Percentiles rank a stretch among this genome's conserved stretches.
Conservation (phyloP, 2,329 filamentous ascomycete genomes). For the Colletotrichum sp. region DNA sequence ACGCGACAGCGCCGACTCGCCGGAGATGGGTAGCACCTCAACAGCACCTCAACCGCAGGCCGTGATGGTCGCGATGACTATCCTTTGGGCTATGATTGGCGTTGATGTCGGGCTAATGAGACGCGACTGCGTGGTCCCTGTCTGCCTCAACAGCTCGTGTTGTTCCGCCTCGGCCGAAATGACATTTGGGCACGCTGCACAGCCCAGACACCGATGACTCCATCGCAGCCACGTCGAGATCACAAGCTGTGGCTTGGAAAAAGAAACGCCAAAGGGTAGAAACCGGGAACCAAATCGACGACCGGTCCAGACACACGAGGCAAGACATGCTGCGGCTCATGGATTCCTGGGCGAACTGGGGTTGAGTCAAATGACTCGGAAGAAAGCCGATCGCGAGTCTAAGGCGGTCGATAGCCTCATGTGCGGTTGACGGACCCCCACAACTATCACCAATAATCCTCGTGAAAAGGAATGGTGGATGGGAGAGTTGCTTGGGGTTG, state of each 20-base stretch:
- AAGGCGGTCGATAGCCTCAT: slow-evolving; percentile 11
- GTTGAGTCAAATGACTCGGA: neutral
- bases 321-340: neutral
- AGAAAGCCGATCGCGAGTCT: neutral
- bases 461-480: neutral
- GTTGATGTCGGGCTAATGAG: neutral
- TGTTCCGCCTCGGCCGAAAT: neutral
- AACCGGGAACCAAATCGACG: neutral
- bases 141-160: neutral
- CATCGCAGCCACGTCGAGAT: neutral
- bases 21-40: neutral
- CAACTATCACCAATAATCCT: neutral
- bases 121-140: neutral
- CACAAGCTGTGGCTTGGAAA: neutral
- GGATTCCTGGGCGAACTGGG: neutral
- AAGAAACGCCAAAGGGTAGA: neutral
- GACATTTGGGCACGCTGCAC: neutral
- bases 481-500: neutral
- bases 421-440: neutral
- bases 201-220: neutral
- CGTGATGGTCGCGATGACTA: neutral
- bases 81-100: neutral
- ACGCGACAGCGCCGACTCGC: neutral
- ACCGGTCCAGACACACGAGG: neutral
- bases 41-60: neutral